A percentile compares a stretch with the other conserved stretches of the same genome.
Conservation (phyloP, 202 grass and related monocot genomes). For the Brachypodium distachyon region DNA sequence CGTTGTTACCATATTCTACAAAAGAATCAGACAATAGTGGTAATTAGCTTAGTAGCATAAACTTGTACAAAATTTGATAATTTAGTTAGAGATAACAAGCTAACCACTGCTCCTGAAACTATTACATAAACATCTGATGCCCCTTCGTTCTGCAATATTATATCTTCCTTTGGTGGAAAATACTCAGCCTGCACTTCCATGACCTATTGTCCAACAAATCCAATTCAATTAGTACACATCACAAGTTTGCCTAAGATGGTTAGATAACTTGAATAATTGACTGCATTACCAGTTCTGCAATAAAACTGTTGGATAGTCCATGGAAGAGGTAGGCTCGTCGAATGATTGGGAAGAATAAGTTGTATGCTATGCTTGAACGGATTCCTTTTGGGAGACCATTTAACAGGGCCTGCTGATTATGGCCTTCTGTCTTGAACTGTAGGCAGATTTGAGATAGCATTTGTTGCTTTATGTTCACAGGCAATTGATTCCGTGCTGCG, state of each 20-base stretch:
- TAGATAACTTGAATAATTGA: background rate
- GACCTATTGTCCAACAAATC: conserved; percentile 44
- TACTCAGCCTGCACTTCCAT: conserved; percentile 62
- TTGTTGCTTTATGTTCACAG: conserved; percentile 51
- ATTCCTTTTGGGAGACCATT: conserved; percentile 69
- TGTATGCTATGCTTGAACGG: conserved; percentile 55
- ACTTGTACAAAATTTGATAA: background rate
- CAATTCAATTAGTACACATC: conserved; percentile 3
- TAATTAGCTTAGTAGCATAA: conserved; percentile 8
- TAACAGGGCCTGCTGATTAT: conserved; percentile 56
- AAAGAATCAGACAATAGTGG: background rate
- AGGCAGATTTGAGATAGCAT: conserved; percentile 71
- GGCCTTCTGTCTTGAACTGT: conserved; percentile 70
- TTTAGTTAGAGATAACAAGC: conserved; percentile 19
- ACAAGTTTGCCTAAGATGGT: background rate
- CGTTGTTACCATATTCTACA: conserved; percentile 44
- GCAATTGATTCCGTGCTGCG: conserved; percentile 56
- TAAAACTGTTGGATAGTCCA: conserved; percentile 60
- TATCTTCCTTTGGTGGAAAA: conserved; percentile 58
- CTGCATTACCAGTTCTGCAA: conserved; percentile 44
- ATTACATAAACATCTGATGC: conserved; percentile 46
- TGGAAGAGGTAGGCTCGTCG: conserved; percentile 44
- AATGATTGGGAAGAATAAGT: conserved; percentile 51
- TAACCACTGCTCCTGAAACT: conserved; percentile 75
- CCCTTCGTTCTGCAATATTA: conserved; percentile 64